Percentiles rank a stretch among this genome's conserved stretches.
Evolutionary conservation across 225 moss, liverwort and hornwort species (phyloP).

Genomic region (Bryoerythrophyllum caledonicum): DNA sequence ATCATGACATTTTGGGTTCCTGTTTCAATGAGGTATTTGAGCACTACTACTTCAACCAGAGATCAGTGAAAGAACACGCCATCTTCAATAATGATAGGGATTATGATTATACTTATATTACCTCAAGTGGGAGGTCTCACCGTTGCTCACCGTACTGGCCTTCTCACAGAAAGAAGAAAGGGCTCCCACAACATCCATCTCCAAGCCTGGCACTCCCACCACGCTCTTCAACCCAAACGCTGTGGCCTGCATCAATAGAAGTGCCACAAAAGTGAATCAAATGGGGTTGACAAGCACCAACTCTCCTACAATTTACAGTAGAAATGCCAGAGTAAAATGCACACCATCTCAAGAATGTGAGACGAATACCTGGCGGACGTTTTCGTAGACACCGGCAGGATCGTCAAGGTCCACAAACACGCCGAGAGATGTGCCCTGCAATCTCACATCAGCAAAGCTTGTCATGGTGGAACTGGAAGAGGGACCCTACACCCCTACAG

Average conservation of each 20-base stretch:
- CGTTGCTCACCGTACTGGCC: constrained; percentile 72
- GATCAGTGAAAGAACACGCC: too few species aligned
- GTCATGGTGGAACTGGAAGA: not conserved
- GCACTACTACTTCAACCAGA: too few species aligned
- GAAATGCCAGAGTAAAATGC: too few species aligned
- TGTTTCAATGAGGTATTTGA: too few species aligned
- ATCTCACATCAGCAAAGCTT: constrained; percentile 1
- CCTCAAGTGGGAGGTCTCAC: constrained; percentile 34
- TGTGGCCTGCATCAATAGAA: constrained; percentile 46
- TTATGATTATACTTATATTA: too few species aligned
- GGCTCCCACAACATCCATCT: constrained; percentile 44
- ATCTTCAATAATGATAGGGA: not conserved
- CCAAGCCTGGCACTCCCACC: constrained; percentile 48
- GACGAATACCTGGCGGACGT: constrained; percentile 58
- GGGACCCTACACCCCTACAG: not conserved
- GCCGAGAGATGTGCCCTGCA: constrained; percentile 51
- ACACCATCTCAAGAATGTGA: not conserved
- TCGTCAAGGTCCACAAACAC: constrained; percentile 73
- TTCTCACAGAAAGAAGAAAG: constrained; percentile 69
- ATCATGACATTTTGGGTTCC: too few species aligned
- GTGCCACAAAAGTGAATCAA: too few species aligned
- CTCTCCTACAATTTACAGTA: too few species aligned
- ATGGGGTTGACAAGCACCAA: too few species aligned
- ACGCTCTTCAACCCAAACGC: constrained; percentile 77
- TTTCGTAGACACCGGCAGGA: constrained; percentile 54